Conservation (phyloP, 2,329 filamentous ascomycete genomes). For the Fusarium liriodendri region DNA sequence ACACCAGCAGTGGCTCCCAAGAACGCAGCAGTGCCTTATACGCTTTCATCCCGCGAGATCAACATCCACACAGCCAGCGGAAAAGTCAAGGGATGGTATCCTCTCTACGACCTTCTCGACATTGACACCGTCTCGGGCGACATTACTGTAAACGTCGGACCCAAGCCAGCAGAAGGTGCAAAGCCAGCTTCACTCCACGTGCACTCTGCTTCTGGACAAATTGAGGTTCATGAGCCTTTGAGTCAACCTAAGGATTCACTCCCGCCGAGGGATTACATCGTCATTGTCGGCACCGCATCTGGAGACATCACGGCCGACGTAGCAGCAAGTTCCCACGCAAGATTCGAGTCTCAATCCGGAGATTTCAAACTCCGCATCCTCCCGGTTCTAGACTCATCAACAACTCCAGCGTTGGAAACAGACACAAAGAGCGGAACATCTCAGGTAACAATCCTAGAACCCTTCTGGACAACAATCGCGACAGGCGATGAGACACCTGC, state of each 20-base stretch:
- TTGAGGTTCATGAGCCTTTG: slow-evolving; percentile 57
- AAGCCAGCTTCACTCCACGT: slow-evolving; percentile 55
- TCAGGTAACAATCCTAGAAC: slow-evolving; percentile 54
- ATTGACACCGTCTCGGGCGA: slow-evolving; percentile 59
- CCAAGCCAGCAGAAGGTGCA: slow-evolving; percentile 52
- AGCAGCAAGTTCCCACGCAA: slow-evolving; percentile 52
- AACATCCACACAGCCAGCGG: slow-evolving; percentile 57
- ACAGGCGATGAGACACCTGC: slow-evolving; percentile 23
- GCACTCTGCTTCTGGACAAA: slow-evolving; percentile 56
- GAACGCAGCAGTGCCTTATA: slow-evolving; percentile 48
- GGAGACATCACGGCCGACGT: slow-evolving; percentile 56
- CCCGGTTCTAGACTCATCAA: slow-evolving; percentile 54
- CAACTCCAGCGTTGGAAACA: slow-evolving; percentile 51
- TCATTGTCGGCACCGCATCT: slow-evolving; percentile 57
- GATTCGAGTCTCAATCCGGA: slow-evolving; percentile 55
- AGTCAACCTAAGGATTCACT: slow-evolving; percentile 43
- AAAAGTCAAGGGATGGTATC: slow-evolving; percentile 60
- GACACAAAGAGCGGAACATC: slow-evolving; percentile 57
- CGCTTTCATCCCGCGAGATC: slow-evolving; percentile 56
- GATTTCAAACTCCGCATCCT: slow-evolving; percentile 54
- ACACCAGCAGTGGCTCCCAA: slow-evolving; percentile 46
- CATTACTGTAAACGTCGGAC: slow-evolving; percentile 54
- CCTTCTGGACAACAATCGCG: slow-evolving; percentile 51
- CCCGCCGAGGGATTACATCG: slow-evolving; percentile 60
- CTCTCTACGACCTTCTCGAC: slow-evolving; percentile 61